Evolutionary conservation across 2,329 filamentous ascomycete genomes (phyloP), one percentile per base, ranked within the genome.

Genomic region (Sarocladium oryzae): DNA sequence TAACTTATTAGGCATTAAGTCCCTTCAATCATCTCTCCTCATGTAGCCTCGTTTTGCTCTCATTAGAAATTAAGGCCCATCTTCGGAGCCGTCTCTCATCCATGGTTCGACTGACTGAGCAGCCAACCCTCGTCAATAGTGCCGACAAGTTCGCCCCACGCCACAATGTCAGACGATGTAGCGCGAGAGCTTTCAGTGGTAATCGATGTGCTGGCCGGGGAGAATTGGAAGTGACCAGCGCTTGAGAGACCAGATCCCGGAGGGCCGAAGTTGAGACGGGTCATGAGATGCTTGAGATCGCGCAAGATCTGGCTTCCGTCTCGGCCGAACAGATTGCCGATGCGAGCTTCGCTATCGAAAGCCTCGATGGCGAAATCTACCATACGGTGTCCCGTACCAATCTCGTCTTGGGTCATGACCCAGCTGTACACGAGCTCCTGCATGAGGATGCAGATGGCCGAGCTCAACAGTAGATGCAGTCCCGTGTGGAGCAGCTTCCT

Each of bases 381-480:
- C 46, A 49, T 49, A 18, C 46, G 30, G 11, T 37, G 30, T 13
- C 46, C 46, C 9, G 21, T 37, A 4, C 32, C 30, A n/a, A 49
- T 26, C 32, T 49, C 46, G 10, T 37, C 46, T 18, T 49, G 30
- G 10, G 46, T 26, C 46, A 49, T 49, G 7, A 26, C 33, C 46
- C 66, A 62, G 20, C 64, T 60, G 36, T 66, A 66, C 2, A 74
- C 62, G 21, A 77, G 64, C 53, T 71, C 67, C 53, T 72, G 67
- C 50, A 78, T 64, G 51, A 75, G 67, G 28, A 78, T 64, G 16
- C 76, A 66, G 33, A 76, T 65, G 51, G 73, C 71, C 2, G 75
- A 73, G 57, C 75, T 76, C 63, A 78, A 77, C 35, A 77, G 66
- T 56, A 71, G 69, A 60, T 77, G 74, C 48, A 77, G 63, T 9